Base-by-base conservation (phyloP, 2,329 filamentous ascomycete genomes). In the Monilinia polystroma region DNA sequence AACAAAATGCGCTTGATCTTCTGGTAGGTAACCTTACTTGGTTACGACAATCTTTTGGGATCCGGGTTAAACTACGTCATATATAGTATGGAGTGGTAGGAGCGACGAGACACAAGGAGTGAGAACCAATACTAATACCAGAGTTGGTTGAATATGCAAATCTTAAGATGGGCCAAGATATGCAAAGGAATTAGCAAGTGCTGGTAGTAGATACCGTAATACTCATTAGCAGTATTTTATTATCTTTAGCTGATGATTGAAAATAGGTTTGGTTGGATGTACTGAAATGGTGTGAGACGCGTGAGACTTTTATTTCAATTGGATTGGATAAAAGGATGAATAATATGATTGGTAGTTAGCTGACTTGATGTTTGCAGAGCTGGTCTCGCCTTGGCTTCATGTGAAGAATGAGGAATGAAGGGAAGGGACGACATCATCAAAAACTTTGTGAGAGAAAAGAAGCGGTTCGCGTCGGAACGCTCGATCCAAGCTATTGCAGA, bases 11-110 rank as follows among this genome's bases (percentile, higher is more conserved):
- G 26, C 57, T 49, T 35, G 57, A 23, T 59, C n/a, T 35, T 43
- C 57, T 49, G 43, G 29, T 49, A 23, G 12, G 20, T 35, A 35
- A 35, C 5, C 32, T 35, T 35, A 35, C 32, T 8, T 35, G 16
- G 29, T 11, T 2, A 35, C 20, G 43, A 59, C 29, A n/a, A 47
- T 32, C 43, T n/a, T n/a, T 45, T 16, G 20, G n/a, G 35, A 26
- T 43, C 38, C 11, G 41, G 35, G 7, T 3, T 4, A 41, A 38
- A 60, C 45, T 60, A 60, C 57, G 57, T 60, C 57, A 60, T 51
- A n/a, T 32, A 3, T 20, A 56, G 53, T 35, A 38, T n/a, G 52
- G 16, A n/a, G 53, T 32, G 26, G 5, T 4, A 35, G 29, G 29
- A 41, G 53, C 11, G 26, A 23, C 1, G 53, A 14, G 52, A 53